Evolutionary conservation across 2,329 filamentous ascomycete genomes (phyloP).

Genomic region (Aspergillus floridensis): DNA sequence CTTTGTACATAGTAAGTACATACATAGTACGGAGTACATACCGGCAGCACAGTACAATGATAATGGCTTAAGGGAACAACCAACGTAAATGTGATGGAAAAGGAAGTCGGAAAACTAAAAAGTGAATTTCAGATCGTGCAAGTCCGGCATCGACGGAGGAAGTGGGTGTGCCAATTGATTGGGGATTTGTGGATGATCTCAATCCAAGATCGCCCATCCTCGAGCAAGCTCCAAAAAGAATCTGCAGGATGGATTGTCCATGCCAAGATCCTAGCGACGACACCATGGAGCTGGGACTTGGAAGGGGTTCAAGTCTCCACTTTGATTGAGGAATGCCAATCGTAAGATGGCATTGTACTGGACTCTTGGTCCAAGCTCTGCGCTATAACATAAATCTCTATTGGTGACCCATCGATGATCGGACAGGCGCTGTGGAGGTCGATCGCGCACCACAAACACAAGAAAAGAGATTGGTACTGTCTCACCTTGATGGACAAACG

Average conservation of each 20-base stretch:
- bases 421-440: not conserved
- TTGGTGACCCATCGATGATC: constrained; percentile 5
- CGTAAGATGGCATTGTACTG: not conserved
- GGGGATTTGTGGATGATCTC: not conserved
- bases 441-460: not conserved
- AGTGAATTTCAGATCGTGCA: not conserved
- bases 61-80: not conserved
- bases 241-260: constrained; percentile 5
- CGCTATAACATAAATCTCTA: constrained; percentile 1
- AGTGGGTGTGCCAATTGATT: not conserved
- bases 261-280: constrained; percentile 8
- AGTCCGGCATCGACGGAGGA: not conserved
- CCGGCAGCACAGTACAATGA: no score
- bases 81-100: not conserved
- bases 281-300: not conserved
- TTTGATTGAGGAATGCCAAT: constrained; percentile 8
- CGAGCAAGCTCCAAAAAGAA: not conserved
- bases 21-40: not conserved
- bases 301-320: not conserved
- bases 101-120: not conserved
- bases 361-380: constrained; percentile 10
- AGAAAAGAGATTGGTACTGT: not conserved
- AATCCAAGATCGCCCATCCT: not conserved
- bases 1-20: not conserved
- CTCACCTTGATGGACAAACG: not conserved